phyloP scores from a whole-genome alignment of 2,329 filamentous ascomycete genomes.

The Epichloe glyceriae region DNA sequence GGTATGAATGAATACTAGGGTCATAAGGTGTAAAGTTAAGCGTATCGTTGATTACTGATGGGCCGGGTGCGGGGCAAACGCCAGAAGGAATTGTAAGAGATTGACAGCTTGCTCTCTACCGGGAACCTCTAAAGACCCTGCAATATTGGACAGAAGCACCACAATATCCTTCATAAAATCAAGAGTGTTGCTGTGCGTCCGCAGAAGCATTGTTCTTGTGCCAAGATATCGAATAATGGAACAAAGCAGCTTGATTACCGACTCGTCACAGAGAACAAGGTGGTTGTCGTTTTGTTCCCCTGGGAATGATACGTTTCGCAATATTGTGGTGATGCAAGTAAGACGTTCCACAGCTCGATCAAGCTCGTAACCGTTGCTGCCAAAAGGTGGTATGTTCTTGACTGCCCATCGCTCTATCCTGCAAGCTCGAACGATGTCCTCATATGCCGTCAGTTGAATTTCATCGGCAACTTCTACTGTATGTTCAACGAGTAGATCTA shows the following conservation, averaged over 20 bases:
- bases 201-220: constrained; percentile 74
- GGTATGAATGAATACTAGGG: constrained; percentile 70
- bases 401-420: constrained; percentile 59
- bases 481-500: constrained; percentile 73
- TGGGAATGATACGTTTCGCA: constrained; percentile 86
- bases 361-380: constrained; percentile 65
- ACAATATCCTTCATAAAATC: constrained; percentile 97
- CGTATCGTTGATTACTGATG: constrained; percentile 40
- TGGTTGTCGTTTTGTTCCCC: constrained; percentile 52
- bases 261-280: constrained; percentile 55
- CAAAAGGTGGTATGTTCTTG: constrained; percentile 60
- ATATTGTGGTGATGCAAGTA: constrained; percentile 80
- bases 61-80: constrained; percentile 70
- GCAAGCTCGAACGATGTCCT: constrained; percentile 73
- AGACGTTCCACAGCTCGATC: constrained; percentile 78
- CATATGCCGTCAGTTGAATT: constrained; percentile 71
- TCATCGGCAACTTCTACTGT: constrained; percentile 78
- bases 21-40: constrained; percentile 74
- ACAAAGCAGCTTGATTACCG: constrained; percentile 72
- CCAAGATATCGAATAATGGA: constrained; percentile 76
- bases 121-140: constrained; percentile 66
- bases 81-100: constrained; percentile 75
- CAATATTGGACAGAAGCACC: constrained; percentile 78
- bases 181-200: constrained; percentile 70
- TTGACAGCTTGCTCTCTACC: constrained; percentile 78